These are phyloP conservation scores for Penicillium steckii DNA, from an alignment of 495 filamentous ascomycete genomes.

Conservation along the genomic window DNA sequence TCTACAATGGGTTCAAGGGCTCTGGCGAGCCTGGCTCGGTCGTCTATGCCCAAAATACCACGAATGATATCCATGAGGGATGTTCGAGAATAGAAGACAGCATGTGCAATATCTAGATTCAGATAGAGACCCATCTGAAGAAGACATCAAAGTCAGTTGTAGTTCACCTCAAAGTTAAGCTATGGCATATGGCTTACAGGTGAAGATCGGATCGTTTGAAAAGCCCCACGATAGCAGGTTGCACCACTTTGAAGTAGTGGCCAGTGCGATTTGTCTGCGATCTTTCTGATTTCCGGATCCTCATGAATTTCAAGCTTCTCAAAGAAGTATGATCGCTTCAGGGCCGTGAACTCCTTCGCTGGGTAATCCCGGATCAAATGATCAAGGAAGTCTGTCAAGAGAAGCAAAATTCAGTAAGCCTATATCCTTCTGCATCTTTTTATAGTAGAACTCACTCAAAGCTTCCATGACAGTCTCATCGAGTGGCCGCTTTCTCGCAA, in stretches of 20 bases:
- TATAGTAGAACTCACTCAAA: constrained; percentile 62
- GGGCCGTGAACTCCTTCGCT: constrained; percentile 56
- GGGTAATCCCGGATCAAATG: constrained; percentile 81
- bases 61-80: constrained; percentile 29
- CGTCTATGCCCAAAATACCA: background rate
- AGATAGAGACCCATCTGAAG: constrained; percentile 58
- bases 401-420: too few relatives aligned
- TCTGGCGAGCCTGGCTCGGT: constrained; percentile 13
- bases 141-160: constrained; percentile 15
- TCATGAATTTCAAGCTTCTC: constrained; percentile 30
- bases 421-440: too few relatives aligned
- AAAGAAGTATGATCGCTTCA: constrained; percentile 78
- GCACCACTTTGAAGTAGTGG: constrained; percentile 46
- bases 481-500: constrained; percentile 56
- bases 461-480: constrained; percentile 69
- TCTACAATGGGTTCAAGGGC: background rate
- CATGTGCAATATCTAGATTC: constrained; percentile 67
- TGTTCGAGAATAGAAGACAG: constrained; percentile 39
- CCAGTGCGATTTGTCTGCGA: constrained; percentile 7
- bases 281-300: constrained; percentile 37
- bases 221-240: constrained; percentile 81
- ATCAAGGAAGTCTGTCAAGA: constrained; percentile 69
- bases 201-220: constrained; percentile 72
- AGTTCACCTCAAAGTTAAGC: background rate
- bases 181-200: constrained; percentile 39